Base-by-base conservation (phyloP, 768 basidiomycete genomes). In the Fomitopsis pulvina region DNA sequence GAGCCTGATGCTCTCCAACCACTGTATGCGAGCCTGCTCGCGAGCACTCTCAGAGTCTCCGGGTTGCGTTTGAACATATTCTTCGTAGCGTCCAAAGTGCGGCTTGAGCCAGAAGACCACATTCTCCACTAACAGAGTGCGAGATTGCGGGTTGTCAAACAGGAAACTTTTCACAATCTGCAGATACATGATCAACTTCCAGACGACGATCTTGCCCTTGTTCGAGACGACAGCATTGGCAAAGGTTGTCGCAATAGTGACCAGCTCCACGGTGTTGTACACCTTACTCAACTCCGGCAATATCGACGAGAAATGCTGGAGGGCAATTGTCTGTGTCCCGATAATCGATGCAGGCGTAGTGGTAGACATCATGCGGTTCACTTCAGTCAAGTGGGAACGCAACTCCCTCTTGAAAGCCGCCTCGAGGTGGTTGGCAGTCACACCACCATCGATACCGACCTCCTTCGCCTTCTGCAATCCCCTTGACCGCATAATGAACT, bases 61-160 rank as follows among this genome's bases (percentile, higher is more conserved):
- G 1, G 78, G 67, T 48, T 76, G 74, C 11, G 76, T 77, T 54
- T 82, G 78, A 18, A 73, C 62, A 56, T 81, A 87, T 66, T 94
- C 93, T 55, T 97, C 92, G 61, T 86, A 97, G 25, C 80, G 80
- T 22, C 94, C 94, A 59, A 98, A 90, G 64, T 94, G 85, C 1
- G 94, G 92, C 63, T 93, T 95, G 57, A 98, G 85, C 93, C 94
- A 97, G 20, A 85, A 79, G 9, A 93, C 83, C 24, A 97, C 81
- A 18, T 85, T 81, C 55, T 96, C 93, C 6, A 95, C 83, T 2
- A 98, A 72, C 4, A 87, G 68, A 1, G 84, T 75, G 25, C 95
- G 81, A 12, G 87, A 84, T 47, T 88, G 77, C 0, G 85, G 69
- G 51, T 86, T 81, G 59, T 93, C 89, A 62, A 97, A 95, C 43